Evolutionary conservation across 192 early-diverging fungal species (phyloP), one percentile per base, ranked within the genome.

Genomic region (Entomortierella parvispora): DNA sequence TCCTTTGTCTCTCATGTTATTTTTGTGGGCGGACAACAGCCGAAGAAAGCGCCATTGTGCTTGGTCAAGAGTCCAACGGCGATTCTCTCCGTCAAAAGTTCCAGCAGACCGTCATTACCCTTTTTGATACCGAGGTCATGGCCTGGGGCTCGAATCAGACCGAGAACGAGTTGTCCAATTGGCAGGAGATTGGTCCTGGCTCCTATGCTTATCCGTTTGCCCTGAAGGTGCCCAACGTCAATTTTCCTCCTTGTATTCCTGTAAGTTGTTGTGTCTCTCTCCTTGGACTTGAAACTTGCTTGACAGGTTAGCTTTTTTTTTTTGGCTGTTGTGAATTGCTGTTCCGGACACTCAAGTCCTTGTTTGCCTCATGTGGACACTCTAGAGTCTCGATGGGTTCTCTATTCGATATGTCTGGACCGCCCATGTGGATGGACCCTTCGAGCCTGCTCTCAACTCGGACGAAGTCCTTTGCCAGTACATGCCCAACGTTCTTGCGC

Each of bases 51-150:
- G 74, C 74, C 0, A 58, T 77, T 14, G 74, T 77, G 0, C 65
- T 77, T 20, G 74, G 65, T 28, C 74, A 77, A 68, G 74, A 77
- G 20, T 64, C 74, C 9, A 77, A 77, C 33, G 74, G 74, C 15
- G 74, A 77, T 29, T 62, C 74, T 3, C 46, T 77, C n/a, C 74
- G 74, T 4, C 74, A 77, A 64, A 77, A 77, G 58, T 77, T 63
- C 33, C 74, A 58, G 4, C 74, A 77, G 61, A 68, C 74, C 8
- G 65, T 77, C 49, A 59, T 77, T 15, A 68, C 74, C 4, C 74
- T 77, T 32, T 68, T 77, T 45, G 74, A 77, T 0, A 58, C 74
- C 5, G 65, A 77, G 31, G 54, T 60, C 47, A 58, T 77, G 60
- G 74, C 68, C 34, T 77, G 47, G 2, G 74, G 74, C 10, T 51